Evolutionary conservation across 352 stramenopile genomes (phyloP).

Genomic region (Phytophthora sp.): DNA sequence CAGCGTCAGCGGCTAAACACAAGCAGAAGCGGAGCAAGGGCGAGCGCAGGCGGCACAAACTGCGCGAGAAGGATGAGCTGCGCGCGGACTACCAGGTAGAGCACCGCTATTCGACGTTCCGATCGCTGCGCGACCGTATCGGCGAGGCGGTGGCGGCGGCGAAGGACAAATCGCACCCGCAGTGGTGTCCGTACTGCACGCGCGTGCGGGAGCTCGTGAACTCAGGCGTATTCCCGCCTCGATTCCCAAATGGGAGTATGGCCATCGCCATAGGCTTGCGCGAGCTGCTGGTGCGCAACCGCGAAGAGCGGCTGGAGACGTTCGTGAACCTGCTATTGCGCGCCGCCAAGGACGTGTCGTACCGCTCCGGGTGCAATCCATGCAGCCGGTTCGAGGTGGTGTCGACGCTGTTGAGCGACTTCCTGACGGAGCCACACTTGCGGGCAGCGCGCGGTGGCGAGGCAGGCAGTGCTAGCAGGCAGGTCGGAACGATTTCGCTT

Average conservation of each 20-base stretch:
- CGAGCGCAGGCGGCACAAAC: slow-evolving; percentile 25
- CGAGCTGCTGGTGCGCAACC: slow-evolving; percentile 28
- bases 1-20: not conserved
- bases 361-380: slow-evolving; percentile 44
- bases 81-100: slow-evolving; percentile 53
- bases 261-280: slow-evolving; percentile 26
- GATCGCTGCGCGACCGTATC: slow-evolving; percentile 47
- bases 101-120: slow-evolving; percentile 68
- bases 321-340: slow-evolving; percentile 59
- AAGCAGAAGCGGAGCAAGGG: slow-evolving; percentile 14
- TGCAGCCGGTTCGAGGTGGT: slow-evolving; percentile 57
- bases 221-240: slow-evolving; percentile 54
- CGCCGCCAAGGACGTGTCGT: slow-evolving; percentile 57
- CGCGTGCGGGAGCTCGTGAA: slow-evolving; percentile 48
- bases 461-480: not conserved
- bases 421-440: slow-evolving; percentile 47
- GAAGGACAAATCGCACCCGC: slow-evolving; percentile 46
- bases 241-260: slow-evolving; percentile 35
- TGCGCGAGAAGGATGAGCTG: slow-evolving; percentile 27
- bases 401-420: slow-evolving; percentile 58
- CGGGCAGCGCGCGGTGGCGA: slow-evolving; percentile 13
- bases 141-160: slow-evolving; percentile 26
- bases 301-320: slow-evolving; percentile 39
- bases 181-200: slow-evolving; percentile 68
- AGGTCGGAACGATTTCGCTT: not conserved